Evolutionary conservation across 192 early-diverging fungal species (phyloP).

Genomic region (Chytriomyces confervae): DNA sequence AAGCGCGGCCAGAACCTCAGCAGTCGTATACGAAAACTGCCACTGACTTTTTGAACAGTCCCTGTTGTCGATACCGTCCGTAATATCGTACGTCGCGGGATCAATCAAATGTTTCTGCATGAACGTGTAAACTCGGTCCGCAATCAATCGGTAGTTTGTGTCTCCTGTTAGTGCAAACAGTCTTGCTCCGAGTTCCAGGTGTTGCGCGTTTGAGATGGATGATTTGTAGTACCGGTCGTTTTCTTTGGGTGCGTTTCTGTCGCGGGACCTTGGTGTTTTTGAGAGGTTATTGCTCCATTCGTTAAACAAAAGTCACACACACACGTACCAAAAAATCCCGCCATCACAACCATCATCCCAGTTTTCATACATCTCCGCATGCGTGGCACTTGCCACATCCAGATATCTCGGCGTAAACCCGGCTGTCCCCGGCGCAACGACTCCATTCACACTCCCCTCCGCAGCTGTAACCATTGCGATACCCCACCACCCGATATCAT

Average conservation of each 20-base stretch:
- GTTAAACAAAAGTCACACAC: neutral
- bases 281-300: slow-evolving; percentile 19
- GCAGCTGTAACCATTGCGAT: slow-evolving; percentile 40
- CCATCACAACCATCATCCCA: slow-evolving; percentile 49
- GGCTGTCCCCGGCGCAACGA: slow-evolving; percentile 8
- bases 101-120: slow-evolving; percentile 25
- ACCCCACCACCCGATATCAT: slow-evolving; percentile 58
- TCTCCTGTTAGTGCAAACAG: slow-evolving; percentile 38
- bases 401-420: neutral
- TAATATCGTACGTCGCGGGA: neutral
- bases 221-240: slow-evolving; percentile 45
- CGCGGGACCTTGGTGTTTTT: neutral
- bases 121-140: slow-evolving; percentile 45
- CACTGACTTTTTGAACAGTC: neutral
- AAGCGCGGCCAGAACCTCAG: neutral
- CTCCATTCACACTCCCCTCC: slow-evolving; percentile 34
- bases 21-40: neutral
- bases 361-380: slow-evolving; percentile 40
- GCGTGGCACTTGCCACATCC: slow-evolving; percentile 36
- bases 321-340: slow-evolving; percentile 48
- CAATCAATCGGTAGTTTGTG: slow-evolving; percentile 36
- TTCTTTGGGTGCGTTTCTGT: slow-evolving; percentile 4
- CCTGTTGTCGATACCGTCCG: neutral
- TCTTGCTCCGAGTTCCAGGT: slow-evolving; percentile 43
- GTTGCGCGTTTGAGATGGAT: slow-evolving; percentile 50